Conservation (phyloP, 192 early-diverging fungal species). For the Lobosporangium transversale region DNA sequence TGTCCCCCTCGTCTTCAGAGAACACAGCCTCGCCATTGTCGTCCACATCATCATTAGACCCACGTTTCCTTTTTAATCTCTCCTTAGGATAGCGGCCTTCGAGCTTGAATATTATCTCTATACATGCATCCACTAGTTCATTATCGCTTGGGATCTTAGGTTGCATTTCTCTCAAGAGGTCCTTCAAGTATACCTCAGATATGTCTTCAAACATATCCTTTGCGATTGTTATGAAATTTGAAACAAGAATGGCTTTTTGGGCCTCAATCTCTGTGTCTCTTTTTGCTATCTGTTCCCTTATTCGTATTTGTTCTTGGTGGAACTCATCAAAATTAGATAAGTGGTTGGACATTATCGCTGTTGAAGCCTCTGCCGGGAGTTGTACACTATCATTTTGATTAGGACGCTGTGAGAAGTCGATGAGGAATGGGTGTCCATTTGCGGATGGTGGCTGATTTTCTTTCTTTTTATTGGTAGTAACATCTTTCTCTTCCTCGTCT, state of each 20-base stretch:
- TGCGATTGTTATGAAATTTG: slow-evolving; percentile 30
- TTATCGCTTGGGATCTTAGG: slow-evolving; percentile 2
- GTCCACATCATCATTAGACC: neutral
- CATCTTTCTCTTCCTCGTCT: slow-evolving; percentile 11
- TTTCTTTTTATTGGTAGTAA: no score
- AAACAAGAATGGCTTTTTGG: slow-evolving; percentile 2
- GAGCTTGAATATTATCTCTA: slow-evolving; percentile 19
- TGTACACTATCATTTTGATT: no score
- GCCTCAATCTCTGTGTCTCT: slow-evolving; percentile 7
- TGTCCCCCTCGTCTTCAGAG: neutral
- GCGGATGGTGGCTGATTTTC: no score
- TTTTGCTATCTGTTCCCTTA: neutral
- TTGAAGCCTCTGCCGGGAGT: neutral
- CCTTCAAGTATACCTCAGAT: slow-evolving; percentile 15
- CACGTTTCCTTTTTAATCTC: slow-evolving; percentile 17
- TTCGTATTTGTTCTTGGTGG: slow-evolving; percentile 16
- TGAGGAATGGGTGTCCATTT: no score
- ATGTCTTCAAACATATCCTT: slow-evolving; percentile 40
- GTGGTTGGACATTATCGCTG: neutral
- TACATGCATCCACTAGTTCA: slow-evolving; percentile 32
- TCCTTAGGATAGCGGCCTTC: slow-evolving; percentile 24
- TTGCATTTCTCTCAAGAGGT: slow-evolving; percentile 15
- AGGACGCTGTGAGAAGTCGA: no score
- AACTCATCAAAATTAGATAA: slow-evolving; percentile 31
- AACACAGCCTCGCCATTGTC: slow-evolving; percentile 3